phyloP scores from a whole-genome alignment of 768 basidiomycete species.

The Tylopilus felleus region DNA sequence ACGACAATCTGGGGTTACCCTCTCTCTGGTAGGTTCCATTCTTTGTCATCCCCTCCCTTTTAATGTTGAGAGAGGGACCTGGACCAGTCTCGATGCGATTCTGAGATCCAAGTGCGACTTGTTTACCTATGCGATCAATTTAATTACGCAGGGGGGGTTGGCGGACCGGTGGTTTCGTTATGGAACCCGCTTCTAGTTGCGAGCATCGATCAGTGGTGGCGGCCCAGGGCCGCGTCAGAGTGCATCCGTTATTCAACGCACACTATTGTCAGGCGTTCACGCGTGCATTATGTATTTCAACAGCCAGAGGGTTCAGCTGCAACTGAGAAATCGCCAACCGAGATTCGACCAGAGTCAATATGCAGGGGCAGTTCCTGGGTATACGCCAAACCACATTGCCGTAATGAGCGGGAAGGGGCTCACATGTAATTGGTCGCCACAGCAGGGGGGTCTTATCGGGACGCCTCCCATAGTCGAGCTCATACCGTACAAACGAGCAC shows the following conservation, averaged over 20 bases:
- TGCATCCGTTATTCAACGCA: background rate
- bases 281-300: constrained; percentile 15
- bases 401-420: constrained; percentile 22
- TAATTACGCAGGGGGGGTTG: constrained; percentile 19
- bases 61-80: background rate
- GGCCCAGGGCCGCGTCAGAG: background rate
- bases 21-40: constrained; percentile 18
- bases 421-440: constrained; percentile 19
- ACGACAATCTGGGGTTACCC: constrained; percentile 17
- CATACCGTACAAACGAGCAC: background rate
- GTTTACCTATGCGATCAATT: constrained; percentile 18
- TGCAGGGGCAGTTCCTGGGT: constrained; percentile 15
- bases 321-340: constrained; percentile 17
- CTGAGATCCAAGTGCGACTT: background rate
- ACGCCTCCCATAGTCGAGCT: constrained; percentile 1
- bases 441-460: constrained; percentile 3
- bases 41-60: constrained; percentile 3
- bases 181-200: constrained; percentile 15
- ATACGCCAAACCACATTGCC: constrained; percentile 18
- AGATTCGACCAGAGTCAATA: constrained; percentile 21
- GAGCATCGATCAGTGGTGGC: constrained; percentile 5
- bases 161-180: constrained; percentile 21
- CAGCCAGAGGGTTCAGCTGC: background rate
- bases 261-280: background rate
- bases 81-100: constrained; percentile 2